These are phyloP conservation scores for Fusarium secorum DNA, from an alignment of 2,329 filamentous ascomycete genomes.

Conservation along the genomic window DNA sequence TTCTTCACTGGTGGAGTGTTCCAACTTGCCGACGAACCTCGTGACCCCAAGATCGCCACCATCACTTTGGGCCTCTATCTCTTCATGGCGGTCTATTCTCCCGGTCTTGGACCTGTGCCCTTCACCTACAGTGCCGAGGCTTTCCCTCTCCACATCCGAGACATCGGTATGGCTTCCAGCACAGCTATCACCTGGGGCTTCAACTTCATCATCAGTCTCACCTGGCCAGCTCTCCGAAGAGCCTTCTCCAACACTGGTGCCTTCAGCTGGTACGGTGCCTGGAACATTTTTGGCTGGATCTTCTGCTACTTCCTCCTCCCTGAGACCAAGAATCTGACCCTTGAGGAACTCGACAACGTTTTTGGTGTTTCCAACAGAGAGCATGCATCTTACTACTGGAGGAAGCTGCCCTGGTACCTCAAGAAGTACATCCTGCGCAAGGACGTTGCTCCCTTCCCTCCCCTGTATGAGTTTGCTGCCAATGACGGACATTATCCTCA, in stretches of 20 bases:
- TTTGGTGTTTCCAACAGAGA: constrained; percentile 45
- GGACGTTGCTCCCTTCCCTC: constrained; percentile 44
- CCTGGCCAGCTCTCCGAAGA: constrained; percentile 41
- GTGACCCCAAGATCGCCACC: constrained; percentile 42
- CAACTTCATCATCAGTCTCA: constrained; percentile 50
- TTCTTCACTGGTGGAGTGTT: constrained; percentile 62
- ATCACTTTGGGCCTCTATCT: constrained; percentile 51
- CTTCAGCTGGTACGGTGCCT: constrained; percentile 51
- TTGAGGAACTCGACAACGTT: constrained; percentile 48
- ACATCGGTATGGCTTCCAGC: constrained; percentile 61
- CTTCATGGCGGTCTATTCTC: constrained; percentile 54
- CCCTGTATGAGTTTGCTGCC: constrained; percentile 43
- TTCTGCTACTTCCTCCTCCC: constrained; percentile 47
- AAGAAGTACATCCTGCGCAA: constrained; percentile 43
- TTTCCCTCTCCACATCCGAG: constrained; percentile 64
- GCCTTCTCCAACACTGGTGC: constrained; percentile 46
- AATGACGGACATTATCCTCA: constrained; percentile 29
- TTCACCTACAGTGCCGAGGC: constrained; percentile 68
- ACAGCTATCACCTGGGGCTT: constrained; percentile 53
- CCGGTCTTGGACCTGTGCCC: constrained; percentile 65
- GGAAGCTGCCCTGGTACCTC: constrained; percentile 46
- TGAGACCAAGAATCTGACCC: constrained; percentile 47
- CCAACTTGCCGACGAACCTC: constrained; percentile 44
- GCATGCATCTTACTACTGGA: constrained; percentile 44
- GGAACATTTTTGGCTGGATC: constrained; percentile 47